These are phyloP conservation scores for Perkinsela sp. DNA, from an alignment of 208 protist genomes.

Conservation along the genomic window DNA sequence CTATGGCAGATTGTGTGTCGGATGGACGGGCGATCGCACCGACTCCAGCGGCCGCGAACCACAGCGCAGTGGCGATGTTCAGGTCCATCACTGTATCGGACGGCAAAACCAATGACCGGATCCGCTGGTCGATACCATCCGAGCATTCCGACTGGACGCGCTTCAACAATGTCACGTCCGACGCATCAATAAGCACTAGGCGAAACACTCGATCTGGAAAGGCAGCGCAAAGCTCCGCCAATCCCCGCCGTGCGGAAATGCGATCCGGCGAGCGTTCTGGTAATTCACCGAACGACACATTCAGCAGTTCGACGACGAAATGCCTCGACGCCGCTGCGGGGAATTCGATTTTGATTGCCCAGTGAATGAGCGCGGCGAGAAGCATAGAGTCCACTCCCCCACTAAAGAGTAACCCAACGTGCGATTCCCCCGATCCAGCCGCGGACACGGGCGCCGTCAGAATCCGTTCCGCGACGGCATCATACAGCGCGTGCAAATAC, in stretches of 20 bases:
- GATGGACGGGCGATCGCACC: slow-evolving; percentile 4
- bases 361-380: slow-evolving; percentile 60
- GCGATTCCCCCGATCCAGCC: background rate
- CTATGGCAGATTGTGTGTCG: background rate
- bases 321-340: background rate
- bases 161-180: slow-evolving; percentile 7
- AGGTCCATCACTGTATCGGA: slow-evolving; percentile 70
- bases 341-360: slow-evolving; percentile 15
- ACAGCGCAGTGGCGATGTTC: slow-evolving; percentile 77
- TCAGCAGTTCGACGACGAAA: slow-evolving; percentile 70
- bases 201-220: slow-evolving; percentile 33
- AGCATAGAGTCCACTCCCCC: slow-evolving; percentile 77
- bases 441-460: background rate
- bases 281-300: slow-evolving; percentile 61
- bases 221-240: slow-evolving; percentile 39
- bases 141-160: slow-evolving; percentile 5
- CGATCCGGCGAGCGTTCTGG: slow-evolving; percentile 47
- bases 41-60: slow-evolving; percentile 50
- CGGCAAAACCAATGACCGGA: slow-evolving; percentile 39
- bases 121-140: too few species aligned
- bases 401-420: slow-evolving; percentile 58
- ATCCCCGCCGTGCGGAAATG: slow-evolving; percentile 23
- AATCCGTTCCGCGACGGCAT: background rate
- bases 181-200: slow-evolving; percentile 58
- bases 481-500: background rate